Evolutionary conservation across 805 yeast species (phyloP).

Genomic region (Candida boleticola): DNA sequence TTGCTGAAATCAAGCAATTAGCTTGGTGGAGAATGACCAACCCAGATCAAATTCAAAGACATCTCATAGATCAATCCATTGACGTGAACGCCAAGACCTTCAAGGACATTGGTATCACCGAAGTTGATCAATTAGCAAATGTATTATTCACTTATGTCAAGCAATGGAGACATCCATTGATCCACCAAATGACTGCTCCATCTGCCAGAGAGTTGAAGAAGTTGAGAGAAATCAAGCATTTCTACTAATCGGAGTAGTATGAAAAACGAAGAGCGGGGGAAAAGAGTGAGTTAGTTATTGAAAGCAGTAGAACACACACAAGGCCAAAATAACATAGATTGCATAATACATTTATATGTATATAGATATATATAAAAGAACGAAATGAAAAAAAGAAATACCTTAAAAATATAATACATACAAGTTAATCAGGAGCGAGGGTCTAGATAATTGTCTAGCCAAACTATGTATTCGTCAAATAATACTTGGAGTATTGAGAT

Average conservation of each 20-base stretch:
- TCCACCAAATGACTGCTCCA: slow-evolving; percentile 44
- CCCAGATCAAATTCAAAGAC: slow-evolving; percentile 75
- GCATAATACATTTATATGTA: slow-evolving; percentile 1
- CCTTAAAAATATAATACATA: too few species aligned
- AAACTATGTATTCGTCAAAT: too few species aligned
- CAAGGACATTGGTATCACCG: slow-evolving; percentile 65
- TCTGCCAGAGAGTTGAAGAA: slow-evolving; percentile 38
- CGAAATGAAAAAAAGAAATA: neutral
- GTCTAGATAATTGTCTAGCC: too few species aligned
- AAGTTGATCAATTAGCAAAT: slow-evolving; percentile 38
- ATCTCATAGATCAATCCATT: slow-evolving; percentile 61
- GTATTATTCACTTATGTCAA: slow-evolving; percentile 45
- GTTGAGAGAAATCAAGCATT: slow-evolving; percentile 46
- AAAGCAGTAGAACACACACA: neutral
- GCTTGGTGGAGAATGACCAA: slow-evolving; percentile 51
- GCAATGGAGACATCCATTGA: slow-evolving; percentile 51
- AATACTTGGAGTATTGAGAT: too few species aligned
- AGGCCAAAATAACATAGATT: neutral
- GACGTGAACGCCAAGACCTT: slow-evolving; percentile 63
- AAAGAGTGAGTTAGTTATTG: slow-evolving; percentile 24
- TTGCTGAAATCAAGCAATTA: slow-evolving; percentile 43
- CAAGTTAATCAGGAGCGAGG: too few species aligned
- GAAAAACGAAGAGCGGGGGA: too few species aligned
- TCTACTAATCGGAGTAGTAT: slow-evolving; percentile 11
- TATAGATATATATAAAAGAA: neutral